Evolutionary conservation across 2,329 filamentous ascomycete species (phyloP).

Genomic region (Colletotrichum spaethianum): DNA sequence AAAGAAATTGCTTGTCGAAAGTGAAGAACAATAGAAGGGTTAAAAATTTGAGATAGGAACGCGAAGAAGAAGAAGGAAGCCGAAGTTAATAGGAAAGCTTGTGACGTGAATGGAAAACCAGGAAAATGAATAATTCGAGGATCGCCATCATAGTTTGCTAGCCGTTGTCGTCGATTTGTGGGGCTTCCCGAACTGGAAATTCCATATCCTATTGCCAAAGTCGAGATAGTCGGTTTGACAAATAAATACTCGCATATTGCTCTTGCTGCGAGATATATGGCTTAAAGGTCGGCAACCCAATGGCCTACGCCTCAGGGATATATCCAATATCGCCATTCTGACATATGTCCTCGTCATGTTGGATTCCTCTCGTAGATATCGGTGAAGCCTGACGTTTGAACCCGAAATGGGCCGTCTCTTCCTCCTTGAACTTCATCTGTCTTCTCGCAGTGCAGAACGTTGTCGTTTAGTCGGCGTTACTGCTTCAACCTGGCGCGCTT

Average conservation of each 20-base stretch:
- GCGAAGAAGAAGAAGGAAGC: background rate
- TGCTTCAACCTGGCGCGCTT: background rate
- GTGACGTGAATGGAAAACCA: too few species aligned
- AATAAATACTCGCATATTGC: too few species aligned
- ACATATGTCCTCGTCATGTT: constrained; percentile 9
- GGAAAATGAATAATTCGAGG: too few species aligned
- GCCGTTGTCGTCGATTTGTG: too few species aligned
- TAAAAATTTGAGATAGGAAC: too few species aligned
- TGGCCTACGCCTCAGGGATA: background rate
- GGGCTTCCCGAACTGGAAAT: background rate
- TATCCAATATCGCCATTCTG: background rate
- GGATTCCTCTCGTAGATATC: background rate
- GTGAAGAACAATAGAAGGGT: too few species aligned
- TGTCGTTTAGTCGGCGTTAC: too few species aligned
- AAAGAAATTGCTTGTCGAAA: background rate
- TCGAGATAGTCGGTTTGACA: background rate
- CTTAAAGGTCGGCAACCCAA: background rate
- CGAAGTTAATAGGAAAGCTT: background rate
- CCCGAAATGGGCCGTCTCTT: background rate
- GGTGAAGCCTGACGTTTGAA: too few species aligned
- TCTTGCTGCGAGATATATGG: too few species aligned
- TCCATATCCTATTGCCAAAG: background rate
- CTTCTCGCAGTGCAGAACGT: too few species aligned
- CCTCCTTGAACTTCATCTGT: too few species aligned
- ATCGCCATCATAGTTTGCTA: too few species aligned